Evolutionary conservation across 495 filamentous ascomycete genomes (phyloP), one percentile per base, ranked within the genome.

Genomic region (Penicillium riverlandense): DNA sequence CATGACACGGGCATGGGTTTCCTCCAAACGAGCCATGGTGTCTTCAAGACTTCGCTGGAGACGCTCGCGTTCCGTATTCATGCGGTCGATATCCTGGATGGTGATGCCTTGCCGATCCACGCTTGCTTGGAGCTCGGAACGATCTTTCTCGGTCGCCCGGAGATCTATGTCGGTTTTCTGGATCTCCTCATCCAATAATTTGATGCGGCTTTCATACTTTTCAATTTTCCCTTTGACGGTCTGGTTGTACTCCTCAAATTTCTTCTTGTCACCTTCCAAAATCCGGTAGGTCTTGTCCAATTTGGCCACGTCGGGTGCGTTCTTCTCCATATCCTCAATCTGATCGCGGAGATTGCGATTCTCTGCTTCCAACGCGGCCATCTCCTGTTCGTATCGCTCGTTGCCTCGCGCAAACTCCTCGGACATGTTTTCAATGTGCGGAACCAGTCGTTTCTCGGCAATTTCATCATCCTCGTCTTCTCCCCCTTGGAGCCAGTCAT

Each of bases 21-120:
- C 92, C 45, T 91, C 87, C 1, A 95, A 74, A 44, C 87, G 75
- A 47, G 72, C 65, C 13, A 76, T 69, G 0, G 89, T 85, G 9
- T 83, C 75, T 44, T 94, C 85, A 40, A 95, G 81, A 33, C 78
- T 84, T 54, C 84, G 91, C 40, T 92, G 85, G 29, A 97, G 76
- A 10, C 94, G 83, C 57, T 97, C 92, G 29, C 90, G 82, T 61
- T 97, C 92, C 14, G 84, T 81, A 50, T 87, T 95, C 91, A 99
- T 96, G 55, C 90, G 90, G 74, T 99, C 92, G 61, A 99, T 96
- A 71, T 97, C 94, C 61, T 88, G 84, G 56, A 94, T 90, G 37
- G 87, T 92, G 52, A 99, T 89, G 4, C 91, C 92, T 57, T 94
- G 88, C 47, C 81, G 81, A 58, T 97, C 90, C 33, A 99, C 86